phyloP scores from a whole-genome alignment of 2,329 filamentous ascomycete genomes.

The Fusarium longipes region DNA sequence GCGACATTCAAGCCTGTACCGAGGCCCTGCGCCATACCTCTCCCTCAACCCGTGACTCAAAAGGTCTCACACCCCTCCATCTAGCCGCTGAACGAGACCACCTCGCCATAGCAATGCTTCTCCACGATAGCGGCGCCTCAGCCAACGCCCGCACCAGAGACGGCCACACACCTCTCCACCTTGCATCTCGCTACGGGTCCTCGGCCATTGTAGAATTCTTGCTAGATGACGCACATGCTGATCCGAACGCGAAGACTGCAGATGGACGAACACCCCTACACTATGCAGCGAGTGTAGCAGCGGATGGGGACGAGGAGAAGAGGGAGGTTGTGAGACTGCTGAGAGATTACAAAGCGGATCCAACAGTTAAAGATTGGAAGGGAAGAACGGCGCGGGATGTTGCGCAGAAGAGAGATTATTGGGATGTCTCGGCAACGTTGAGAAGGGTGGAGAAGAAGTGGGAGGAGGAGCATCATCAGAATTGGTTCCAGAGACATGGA shows the following conservation, averaged over 20 bases:
- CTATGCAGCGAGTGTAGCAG: slow-evolving; percentile 48
- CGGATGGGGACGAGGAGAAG: slow-evolving; percentile 48
- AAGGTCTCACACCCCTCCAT: slow-evolving; percentile 48
- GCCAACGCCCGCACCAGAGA: slow-evolving; percentile 45
- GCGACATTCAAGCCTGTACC: slow-evolving; percentile 44
- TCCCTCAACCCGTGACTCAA: slow-evolving; percentile 44
- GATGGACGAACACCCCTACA: slow-evolving; percentile 51
- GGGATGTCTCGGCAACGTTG: slow-evolving; percentile 50
- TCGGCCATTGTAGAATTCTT: slow-evolving; percentile 49
- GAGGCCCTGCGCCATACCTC: slow-evolving; percentile 43
- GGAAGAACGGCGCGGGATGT: slow-evolving; percentile 47
- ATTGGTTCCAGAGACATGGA: slow-evolving; percentile 46
- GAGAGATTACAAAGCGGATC: slow-evolving; percentile 48
- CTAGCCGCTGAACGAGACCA: slow-evolving; percentile 50
- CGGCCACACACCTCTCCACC: slow-evolving; percentile 49
- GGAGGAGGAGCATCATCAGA: slow-evolving; percentile 48
- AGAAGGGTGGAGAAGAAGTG: slow-evolving; percentile 51
- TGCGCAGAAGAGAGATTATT: slow-evolving; percentile 49
- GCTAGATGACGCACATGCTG: slow-evolving; percentile 46
- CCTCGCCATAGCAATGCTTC: slow-evolving; percentile 50
- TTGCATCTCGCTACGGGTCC: slow-evolving; percentile 48
- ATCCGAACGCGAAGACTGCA: slow-evolving; percentile 45
- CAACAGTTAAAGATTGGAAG: slow-evolving; percentile 44
- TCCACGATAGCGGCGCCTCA: slow-evolving; percentile 47
- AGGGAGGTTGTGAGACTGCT: slow-evolving; percentile 48